Conservation (phyloP, 2,329 filamentous ascomycete species). For the Phaeophleospora eucalypticola region DNA sequence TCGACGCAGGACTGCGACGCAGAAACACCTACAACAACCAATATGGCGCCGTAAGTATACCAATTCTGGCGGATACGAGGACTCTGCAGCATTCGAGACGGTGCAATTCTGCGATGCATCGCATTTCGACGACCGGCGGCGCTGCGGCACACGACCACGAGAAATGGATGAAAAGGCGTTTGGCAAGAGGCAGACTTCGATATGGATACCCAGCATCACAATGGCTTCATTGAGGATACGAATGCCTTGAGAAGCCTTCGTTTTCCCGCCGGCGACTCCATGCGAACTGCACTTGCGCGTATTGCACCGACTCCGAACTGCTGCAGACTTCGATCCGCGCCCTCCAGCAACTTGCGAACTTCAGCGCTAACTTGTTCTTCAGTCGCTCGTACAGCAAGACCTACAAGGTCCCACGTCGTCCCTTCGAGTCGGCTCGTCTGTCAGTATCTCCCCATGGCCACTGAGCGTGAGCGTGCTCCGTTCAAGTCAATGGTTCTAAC, state of each 20-base stretch:
- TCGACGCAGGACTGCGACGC: conserved; percentile 1
- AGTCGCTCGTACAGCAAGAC: conserved; percentile 90
- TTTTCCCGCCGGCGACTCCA: not conserved
- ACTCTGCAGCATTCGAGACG: conserved; percentile 5
- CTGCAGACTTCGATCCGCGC: no score
- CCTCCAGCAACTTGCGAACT: not conserved
- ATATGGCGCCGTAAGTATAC: conserved; percentile 25
- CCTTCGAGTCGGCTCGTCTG: conserved; percentile 99
- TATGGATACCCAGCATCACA: not conserved
- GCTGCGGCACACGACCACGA: not conserved
- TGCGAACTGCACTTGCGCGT: not conserved
- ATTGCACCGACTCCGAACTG: not conserved
- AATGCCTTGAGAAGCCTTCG: not conserved
- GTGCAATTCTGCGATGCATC: conserved; percentile 1
- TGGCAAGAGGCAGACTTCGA: not conserved
- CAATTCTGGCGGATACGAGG: conserved; percentile 3
- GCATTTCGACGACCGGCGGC: conserved; percentile 5
- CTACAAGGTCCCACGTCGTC: conserved; percentile 96
- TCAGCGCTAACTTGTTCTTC: conserved; percentile 17
- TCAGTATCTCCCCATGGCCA: conserved; percentile 86
- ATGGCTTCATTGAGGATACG: not conserved
- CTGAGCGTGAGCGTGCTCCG: conserved; percentile 98
- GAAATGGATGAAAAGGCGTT: not conserved
- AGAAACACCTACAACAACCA: conserved; percentile 19
- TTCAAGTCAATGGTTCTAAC: conserved; percentile 86